phyloP scores from a whole-genome alignment of 139 green algal genomes.

The Limnomonas spitsbergensis region DNA sequence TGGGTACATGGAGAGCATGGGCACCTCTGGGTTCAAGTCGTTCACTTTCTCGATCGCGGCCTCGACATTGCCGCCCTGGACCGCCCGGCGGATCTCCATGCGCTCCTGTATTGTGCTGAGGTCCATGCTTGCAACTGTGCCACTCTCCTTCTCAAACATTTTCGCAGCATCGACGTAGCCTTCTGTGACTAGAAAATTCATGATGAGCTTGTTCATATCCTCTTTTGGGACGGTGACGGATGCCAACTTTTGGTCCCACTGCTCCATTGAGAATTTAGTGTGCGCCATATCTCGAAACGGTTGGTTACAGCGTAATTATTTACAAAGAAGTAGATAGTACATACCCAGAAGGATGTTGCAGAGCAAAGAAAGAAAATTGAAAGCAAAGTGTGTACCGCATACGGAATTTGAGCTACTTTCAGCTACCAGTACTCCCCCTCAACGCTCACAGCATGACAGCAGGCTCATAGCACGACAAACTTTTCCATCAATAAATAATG shows the following conservation, averaged over 20 bases:
- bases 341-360: too few species aligned
- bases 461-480: too few species aligned
- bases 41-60: slow-evolving; percentile 86
- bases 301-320: too few species aligned
- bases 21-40: slow-evolving; percentile 84
- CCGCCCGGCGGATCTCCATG: slow-evolving; percentile 81
- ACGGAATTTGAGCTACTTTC: too few species aligned
- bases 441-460: too few species aligned
- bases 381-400: too few species aligned
- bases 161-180: slow-evolving; percentile 90
- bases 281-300: too few species aligned
- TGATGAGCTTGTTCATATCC: slow-evolving; percentile 92
- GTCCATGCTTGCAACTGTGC: slow-evolving; percentile 70
- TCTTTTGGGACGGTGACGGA: slow-evolving; percentile 71
- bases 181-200: slow-evolving; percentile 98
- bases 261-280: slow-evolving; percentile 33
- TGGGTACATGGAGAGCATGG: too few species aligned
- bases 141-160: slow-evolving; percentile 80
- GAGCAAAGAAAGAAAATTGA: too few species aligned
- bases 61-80: slow-evolving; percentile 79
- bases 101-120: slow-evolving; percentile 78
- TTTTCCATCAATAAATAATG: too few species aligned
- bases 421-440: too few species aligned
- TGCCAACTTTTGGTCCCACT: slow-evolving; percentile 79
- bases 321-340: too few species aligned